Base-by-base conservation (phyloP, 768 basidiomycete species). In the Kondoa subrosea region DNA sequence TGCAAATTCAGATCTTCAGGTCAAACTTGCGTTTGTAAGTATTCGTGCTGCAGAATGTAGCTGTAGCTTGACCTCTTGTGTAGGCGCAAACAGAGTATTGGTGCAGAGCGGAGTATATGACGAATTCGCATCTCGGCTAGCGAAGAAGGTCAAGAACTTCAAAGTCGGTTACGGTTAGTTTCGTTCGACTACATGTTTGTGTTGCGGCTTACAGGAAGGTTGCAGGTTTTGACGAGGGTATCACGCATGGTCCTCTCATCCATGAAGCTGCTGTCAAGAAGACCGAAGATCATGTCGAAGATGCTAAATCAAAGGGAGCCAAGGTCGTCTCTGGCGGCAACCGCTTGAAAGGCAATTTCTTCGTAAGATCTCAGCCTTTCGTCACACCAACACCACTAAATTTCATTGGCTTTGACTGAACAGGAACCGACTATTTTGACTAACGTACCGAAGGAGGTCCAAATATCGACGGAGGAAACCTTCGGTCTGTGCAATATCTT, bases 161-260 rank as follows among this genome's bases (percentile, higher is more conserved):
- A 75, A 89, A 74, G 80, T 93, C 68, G 95, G 95, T 21, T 84
- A 91, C 67, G 92, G 92, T 1, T 82, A 91, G 40, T 27, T 87
- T 89, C 64, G 58, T 59, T 14, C 58, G 56, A 15, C 30, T 14
- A 59, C 29, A 14, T 59, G 61, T 31, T 31, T 63, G 15, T 81
- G 29, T 60, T 16, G 29, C 40, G 17, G 61, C 62, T 31, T 30
- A 26, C 27, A 2, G 32, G 3, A 27, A 32, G 33, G 15, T 21
- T 30, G 17, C 15, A 63, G 30, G 33, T 32, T 63, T 30, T 27
- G 29, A 63, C 17, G 68, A 67, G 21, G 71, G 68, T 34, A 56
- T 73, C 57, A 97, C 93, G 0, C 92, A 96, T 72, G 95, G 95
- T 0, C 95, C 95, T 16, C 81, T 99, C 62, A 95, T 99, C 69